These are phyloP conservation scores for Aureobasidium sp. DNA, from an alignment of 2,329 filamentous ascomycete genomes.

Conservation along the genomic window DNA sequence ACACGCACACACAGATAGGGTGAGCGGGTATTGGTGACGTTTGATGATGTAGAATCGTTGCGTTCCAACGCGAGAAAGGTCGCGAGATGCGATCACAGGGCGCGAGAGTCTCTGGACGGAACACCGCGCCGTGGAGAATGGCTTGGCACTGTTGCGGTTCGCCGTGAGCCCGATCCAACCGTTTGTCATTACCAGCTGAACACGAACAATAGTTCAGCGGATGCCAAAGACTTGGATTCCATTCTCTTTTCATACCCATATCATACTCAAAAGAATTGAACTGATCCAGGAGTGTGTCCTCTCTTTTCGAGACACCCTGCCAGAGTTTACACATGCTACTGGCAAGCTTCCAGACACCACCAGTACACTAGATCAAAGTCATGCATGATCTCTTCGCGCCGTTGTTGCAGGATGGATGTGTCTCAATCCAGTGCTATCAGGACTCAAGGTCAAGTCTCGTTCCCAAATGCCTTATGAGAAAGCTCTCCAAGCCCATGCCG, in stretches of 20 bases:
- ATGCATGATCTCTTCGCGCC: background rate
- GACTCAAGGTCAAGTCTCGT: background rate
- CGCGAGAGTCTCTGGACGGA: slow-evolving; percentile 4
- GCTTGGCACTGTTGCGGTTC: too few relatives aligned
- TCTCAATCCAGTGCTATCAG: background rate
- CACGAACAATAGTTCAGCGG: background rate
- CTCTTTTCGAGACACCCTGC: background rate
- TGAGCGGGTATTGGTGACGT: slow-evolving; percentile 5
- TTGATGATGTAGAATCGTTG: slow-evolving; percentile 13
- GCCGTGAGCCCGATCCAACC: background rate
- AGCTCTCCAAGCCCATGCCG: too few relatives aligned
- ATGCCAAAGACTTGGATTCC: too few relatives aligned
- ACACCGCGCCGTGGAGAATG: slow-evolving; percentile 2
- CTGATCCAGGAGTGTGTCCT: background rate
- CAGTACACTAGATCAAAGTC: background rate
- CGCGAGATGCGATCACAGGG: slow-evolving; percentile 12
- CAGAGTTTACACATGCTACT: background rate
- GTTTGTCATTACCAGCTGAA: background rate
- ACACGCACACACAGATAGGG: background rate
- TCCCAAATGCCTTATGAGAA: too few relatives aligned
- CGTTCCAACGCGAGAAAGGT: slow-evolving; percentile 5
- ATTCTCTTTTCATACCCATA: too few relatives aligned
- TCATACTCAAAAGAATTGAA: too few relatives aligned
- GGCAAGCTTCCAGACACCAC: background rate
- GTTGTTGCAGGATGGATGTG: background rate